Evolutionary conservation across 495 filamentous ascomycete genomes (phyloP).

Genomic region (Cladorrhinum samala): DNA sequence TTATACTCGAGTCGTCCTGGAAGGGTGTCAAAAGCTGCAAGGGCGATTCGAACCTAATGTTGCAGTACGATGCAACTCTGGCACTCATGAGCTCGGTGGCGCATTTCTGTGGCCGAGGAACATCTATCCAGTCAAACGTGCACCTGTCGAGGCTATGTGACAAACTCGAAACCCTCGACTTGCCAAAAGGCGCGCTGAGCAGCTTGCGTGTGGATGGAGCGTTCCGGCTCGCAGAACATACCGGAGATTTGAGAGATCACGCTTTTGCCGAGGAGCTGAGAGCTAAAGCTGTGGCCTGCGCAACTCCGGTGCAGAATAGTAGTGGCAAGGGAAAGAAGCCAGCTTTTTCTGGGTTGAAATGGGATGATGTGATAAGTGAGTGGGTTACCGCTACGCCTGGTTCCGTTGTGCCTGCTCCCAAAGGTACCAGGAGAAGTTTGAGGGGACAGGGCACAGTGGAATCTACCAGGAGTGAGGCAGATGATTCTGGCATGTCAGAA

Average conservation of each 20-base stretch:
- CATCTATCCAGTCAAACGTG: conserved; percentile 5
- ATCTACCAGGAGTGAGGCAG: neutral
- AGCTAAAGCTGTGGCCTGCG: neutral
- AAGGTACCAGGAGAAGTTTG: neutral
- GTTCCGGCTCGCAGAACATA: conserved; percentile 37
- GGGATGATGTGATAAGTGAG: conserved; percentile 52
- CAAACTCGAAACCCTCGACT: conserved; percentile 16
- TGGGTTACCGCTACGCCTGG: conserved; percentile 35
- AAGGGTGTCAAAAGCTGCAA: conserved; percentile 2
- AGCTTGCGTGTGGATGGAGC: conserved; percentile 27
- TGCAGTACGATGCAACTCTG: conserved; percentile 24
- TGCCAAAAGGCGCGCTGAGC: conserved; percentile 13
- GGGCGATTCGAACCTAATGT: conserved; percentile 3
- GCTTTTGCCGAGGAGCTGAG: conserved; percentile 36
- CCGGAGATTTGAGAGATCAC: conserved; percentile 37
- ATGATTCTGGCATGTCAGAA: no score
- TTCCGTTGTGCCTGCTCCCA: neutral
- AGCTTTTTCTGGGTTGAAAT: conserved; percentile 34
- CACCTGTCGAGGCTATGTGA: conserved; percentile 22
- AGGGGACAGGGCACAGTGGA: neutral
- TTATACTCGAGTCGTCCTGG: conserved; percentile 17
- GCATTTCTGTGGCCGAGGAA: conserved; percentile 18
- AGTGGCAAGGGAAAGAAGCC: neutral
- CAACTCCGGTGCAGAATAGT: neutral
- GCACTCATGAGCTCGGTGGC: conserved; percentile 19